Percentiles rank a stretch among this genome's conserved stretches.
phyloP scores from a whole-genome alignment of 139 green algal genomes.

The Closterium sp. region DNA sequence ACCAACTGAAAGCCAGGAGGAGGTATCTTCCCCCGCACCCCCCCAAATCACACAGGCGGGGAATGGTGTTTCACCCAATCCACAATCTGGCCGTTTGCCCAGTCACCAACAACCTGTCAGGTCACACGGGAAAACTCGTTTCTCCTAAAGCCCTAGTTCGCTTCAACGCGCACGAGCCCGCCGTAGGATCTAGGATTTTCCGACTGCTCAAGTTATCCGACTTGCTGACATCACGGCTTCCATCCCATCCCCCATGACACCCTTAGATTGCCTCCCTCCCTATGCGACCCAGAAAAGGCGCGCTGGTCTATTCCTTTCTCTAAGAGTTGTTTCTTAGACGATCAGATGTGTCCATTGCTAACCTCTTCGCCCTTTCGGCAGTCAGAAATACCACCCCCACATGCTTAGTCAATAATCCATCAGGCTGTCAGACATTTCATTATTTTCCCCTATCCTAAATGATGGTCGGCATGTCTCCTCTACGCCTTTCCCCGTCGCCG shows the following conservation, averaged over 20 bases:
- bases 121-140: too few relatives aligned
- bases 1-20: too few relatives aligned
- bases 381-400: neutral
- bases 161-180: neutral
- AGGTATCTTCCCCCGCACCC: too few relatives aligned
- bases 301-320: neutral
- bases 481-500: neutral
- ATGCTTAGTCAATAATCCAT: neutral
- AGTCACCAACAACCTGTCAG: too few relatives aligned
- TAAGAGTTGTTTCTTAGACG: neutral
- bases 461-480: neutral
- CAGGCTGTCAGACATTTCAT: too few relatives aligned
- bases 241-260: neutral
- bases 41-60: too few relatives aligned
- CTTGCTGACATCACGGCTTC: neutral
- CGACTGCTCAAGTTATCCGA: neutral
- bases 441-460: neutral
- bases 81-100: too few relatives aligned
- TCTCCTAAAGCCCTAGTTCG: neutral
- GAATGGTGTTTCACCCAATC: too few relatives aligned
- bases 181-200: neutral
- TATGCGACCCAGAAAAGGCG: neutral
- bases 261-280: neutral
- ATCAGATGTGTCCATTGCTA: neutral
- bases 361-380: neutral